These are phyloP conservation scores for Rubus idaeus DNA, from an alignment of 306 rosid species.

Conservation along the genomic window DNA sequence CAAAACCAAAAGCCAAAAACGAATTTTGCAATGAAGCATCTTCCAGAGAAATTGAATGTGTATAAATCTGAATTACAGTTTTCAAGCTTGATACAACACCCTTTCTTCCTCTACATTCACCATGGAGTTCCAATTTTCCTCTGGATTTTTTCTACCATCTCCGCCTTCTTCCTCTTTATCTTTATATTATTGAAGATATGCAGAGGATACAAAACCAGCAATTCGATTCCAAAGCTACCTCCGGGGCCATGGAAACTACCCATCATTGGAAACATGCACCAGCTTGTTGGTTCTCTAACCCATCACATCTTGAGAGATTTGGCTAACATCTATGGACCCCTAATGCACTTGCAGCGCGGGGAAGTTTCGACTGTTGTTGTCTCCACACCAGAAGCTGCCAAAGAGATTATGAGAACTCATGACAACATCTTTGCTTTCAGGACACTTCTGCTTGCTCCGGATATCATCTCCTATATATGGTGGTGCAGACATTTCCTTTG, in stretches of 20 bases:
- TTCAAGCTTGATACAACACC: not conserved
- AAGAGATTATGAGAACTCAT: slow-evolving; percentile 33
- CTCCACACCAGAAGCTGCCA: slow-evolving; percentile 43
- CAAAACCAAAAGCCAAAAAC: not conserved
- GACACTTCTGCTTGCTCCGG: slow-evolving; percentile 16
- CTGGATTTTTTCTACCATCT: not conserved
- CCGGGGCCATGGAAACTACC: slow-evolving; percentile 16
- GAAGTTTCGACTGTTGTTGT: slow-evolving; percentile 34
- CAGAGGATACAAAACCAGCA: not conserved
- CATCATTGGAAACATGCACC: slow-evolving; percentile 21
- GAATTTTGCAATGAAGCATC: not conserved
- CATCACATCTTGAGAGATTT: slow-evolving; percentile 14
- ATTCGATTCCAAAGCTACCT: not conserved
- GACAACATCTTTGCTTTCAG: slow-evolving; percentile 35
- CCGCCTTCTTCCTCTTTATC: slow-evolving; percentile 1
- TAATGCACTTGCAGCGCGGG: slow-evolving; percentile 44
- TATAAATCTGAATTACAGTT: not conserved
- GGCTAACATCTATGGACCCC: slow-evolving; percentile 34
- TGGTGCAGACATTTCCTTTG: slow-evolving; percentile 17
- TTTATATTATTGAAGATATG: not conserved
- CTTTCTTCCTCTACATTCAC: not conserved
- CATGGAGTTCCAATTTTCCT: slow-evolving; percentile 14
- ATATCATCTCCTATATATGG: slow-evolving; percentile 19
- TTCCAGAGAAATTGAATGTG: not conserved
- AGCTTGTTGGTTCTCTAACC: slow-evolving; percentile 13